A percentile compares a stretch with the other conserved stretches of the same genome.
Conservation (phyloP, 2,329 filamentous ascomycete species). For the Metarhizium sp. region DNA sequence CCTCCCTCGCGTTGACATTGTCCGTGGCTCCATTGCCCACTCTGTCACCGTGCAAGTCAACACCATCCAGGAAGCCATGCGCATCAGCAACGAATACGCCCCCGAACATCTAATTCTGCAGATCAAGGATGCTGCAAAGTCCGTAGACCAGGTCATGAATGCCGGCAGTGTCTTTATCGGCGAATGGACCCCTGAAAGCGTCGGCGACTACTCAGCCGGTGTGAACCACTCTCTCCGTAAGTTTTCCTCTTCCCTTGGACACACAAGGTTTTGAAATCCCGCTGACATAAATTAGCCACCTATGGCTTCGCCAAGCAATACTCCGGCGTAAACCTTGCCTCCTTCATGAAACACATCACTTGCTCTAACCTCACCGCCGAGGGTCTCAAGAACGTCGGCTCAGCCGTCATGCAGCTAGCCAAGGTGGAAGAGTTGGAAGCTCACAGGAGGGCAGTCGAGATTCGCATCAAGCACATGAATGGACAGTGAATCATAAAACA, state of each 20-base stretch:
- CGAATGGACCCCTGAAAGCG: conserved; percentile 93
- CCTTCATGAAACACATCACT: conserved; percentile 97
- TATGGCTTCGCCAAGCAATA: conserved; percentile 99
- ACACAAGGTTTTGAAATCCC: background rate
- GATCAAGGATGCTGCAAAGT: conserved; percentile 63
- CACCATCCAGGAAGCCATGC: conserved; percentile 63
- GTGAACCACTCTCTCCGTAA: conserved; percentile 96
- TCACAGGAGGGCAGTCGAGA: conserved; percentile 81
- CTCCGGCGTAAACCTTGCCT: conserved; percentile 90
- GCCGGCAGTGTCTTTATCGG: conserved; percentile 95
- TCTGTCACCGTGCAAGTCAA: conserved; percentile 76
- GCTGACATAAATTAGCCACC: conserved; percentile 52
- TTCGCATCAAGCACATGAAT: conserved; percentile 54
- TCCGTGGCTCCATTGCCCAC: conserved; percentile 81
- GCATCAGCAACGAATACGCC: conserved; percentile 85
- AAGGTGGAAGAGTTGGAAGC: conserved; percentile 92
- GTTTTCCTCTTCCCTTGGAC: conserved; percentile 28
- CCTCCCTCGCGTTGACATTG: conserved; percentile 85
- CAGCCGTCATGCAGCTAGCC: conserved; percentile 88
- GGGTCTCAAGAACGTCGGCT: conserved; percentile 75
- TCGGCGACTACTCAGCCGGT: conserved; percentile 95
- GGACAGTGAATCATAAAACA: conserved; percentile 14
- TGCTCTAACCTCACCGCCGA: conserved; percentile 82
- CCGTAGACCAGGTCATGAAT: conserved; percentile 76
- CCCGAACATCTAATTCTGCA: conserved; percentile 96